These are phyloP conservation scores for Chrysosporium keratinophilum DNA, from an alignment of 2,329 filamentous ascomycete species.

Conservation along the genomic window DNA sequence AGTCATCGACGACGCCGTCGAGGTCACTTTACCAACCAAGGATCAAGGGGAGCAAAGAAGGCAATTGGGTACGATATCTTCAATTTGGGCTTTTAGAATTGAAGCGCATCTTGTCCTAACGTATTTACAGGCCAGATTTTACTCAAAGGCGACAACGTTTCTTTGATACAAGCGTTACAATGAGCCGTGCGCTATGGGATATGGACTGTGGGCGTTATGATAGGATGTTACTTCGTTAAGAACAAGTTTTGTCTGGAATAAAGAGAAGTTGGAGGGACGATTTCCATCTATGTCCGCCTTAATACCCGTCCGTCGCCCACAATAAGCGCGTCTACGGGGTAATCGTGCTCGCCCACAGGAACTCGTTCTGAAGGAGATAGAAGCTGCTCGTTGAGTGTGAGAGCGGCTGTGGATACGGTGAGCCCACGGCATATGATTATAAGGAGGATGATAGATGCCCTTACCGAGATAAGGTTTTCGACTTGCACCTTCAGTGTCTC, in stretches of 20 bases:
- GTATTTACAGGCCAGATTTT: conserved; percentile 60
- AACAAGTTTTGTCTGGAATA: background rate
- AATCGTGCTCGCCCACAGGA: conserved; percentile 67
- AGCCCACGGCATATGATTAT: background rate
- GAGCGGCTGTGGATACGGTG: conserved; percentile 49
- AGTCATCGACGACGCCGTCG: conserved; percentile 87
- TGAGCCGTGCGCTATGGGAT: conserved; percentile 17
- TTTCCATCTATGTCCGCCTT: conserved; percentile 8
- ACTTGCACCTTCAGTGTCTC: conserved; percentile 23
- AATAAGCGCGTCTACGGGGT: conserved; percentile 66
- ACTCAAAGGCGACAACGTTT: conserved; percentile 80
- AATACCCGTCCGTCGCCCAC: conserved; percentile 57
- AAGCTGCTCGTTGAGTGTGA: conserved; percentile 79
- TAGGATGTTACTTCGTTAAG: background rate
- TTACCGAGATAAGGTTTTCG: conserved; percentile 52
- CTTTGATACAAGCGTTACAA: conserved; percentile 56
- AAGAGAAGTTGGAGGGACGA: conserved; percentile 4
- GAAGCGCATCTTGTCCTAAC: conserved; percentile 9
- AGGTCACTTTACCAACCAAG: conserved; percentile 79
- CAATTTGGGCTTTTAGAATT: conserved; percentile 12
- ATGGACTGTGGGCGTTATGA: conserved; percentile 11
- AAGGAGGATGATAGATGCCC: conserved; percentile 19
- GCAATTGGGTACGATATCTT: conserved; percentile 54
- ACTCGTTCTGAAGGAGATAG: conserved; percentile 56
- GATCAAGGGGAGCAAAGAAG: conserved; percentile 68